These are phyloP conservation scores for Croton laevigatus DNA, from an alignment of 441 rosid genomes.

Conservation along the genomic window DNA sequence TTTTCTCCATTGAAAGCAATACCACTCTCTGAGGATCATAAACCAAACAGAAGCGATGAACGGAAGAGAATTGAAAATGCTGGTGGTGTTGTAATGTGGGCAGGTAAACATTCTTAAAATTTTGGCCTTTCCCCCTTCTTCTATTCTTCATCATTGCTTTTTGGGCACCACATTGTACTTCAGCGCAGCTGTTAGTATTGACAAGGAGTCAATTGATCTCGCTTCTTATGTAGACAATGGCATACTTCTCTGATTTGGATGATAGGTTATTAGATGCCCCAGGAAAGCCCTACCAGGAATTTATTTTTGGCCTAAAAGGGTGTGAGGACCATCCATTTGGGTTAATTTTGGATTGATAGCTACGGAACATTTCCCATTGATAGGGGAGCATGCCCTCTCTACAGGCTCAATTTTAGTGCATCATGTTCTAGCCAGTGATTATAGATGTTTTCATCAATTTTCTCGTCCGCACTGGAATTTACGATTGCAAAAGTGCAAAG, in stretches of 20 bases:
- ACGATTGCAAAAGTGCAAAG: neutral
- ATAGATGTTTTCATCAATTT: neutral
- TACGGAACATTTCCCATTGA: no score
- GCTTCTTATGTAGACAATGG: neutral
- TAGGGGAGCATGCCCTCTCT: neutral
- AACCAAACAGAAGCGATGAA: conserved; percentile 97
- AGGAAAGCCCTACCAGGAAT: neutral
- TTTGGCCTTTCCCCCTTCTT: neutral
- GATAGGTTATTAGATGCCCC: neutral
- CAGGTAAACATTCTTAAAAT: conserved; percentile 51
- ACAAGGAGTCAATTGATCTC: neutral
- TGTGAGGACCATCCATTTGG: no score
- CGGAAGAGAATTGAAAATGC: conserved; percentile 97
- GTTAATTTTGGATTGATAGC: no score
- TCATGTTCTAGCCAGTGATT: neutral
- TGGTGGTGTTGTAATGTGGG: conserved; percentile 98
- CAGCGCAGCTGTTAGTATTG: conserved; percentile 6
- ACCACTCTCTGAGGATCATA: conserved; percentile 96
- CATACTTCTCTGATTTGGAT: conserved; percentile 5
- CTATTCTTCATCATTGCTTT: conserved; percentile 8
- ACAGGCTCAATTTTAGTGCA: neutral
- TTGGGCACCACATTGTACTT: neutral
- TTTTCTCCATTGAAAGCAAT: conserved; percentile 53
- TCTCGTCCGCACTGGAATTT: neutral
- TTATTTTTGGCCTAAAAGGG: no score